Evolutionary conservation across 768 basidiomycete species (phyloP), one percentile per base, ranked within the genome.

Genomic region (Hemileccinum impolitum): DNA sequence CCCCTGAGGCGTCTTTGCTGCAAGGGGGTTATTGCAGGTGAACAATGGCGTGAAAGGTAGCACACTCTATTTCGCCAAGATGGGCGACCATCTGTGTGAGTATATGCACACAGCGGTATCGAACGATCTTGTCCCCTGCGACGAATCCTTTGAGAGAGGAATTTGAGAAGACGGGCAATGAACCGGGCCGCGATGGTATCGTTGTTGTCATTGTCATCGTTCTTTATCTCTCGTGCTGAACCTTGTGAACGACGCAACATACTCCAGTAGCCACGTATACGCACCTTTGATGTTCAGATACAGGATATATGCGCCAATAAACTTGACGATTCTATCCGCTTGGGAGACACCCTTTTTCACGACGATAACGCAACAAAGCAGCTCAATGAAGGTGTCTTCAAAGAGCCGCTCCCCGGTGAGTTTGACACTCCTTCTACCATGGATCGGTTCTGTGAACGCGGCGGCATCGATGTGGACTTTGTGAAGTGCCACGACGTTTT

Each of bases 51-150:
- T 15, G 41, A 31, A 32, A 19, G 15, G 19, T 39, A 10, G 2
- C 86, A 46, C 61, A 96, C 94, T 94, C 91, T 48, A 97, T 77
- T 68, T 86, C 87, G 7, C 90, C 90, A 0, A 96, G 72, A 48
- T 84, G 79, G 1, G 81, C 77, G 12, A 95, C 80, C 77, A 93
- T 85, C 57, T 88, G 84, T 0, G 87, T 81, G 13, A 90, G 76
- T n/a, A 83, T 70, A 45, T 88, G 85, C 2, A 90, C 73, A 28
- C 83, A 84, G 17, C 94, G 82, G 62, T 84, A 95, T 6, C 94
- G 80, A 34, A 90, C 84, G 37, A 75, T 76, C 70, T 94, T 97
- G 70, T 95, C 91, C 65, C 92, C 95, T 4, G 92, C 85, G 15
- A 72, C 58, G 66, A 92, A 91, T 3, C 92, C 94, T 50, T 77